Evolutionary conservation across 352 stramenopile species (phyloP), one percentile per base, ranked within the genome.

Genomic region (Phytophthora ohioensis): DNA sequence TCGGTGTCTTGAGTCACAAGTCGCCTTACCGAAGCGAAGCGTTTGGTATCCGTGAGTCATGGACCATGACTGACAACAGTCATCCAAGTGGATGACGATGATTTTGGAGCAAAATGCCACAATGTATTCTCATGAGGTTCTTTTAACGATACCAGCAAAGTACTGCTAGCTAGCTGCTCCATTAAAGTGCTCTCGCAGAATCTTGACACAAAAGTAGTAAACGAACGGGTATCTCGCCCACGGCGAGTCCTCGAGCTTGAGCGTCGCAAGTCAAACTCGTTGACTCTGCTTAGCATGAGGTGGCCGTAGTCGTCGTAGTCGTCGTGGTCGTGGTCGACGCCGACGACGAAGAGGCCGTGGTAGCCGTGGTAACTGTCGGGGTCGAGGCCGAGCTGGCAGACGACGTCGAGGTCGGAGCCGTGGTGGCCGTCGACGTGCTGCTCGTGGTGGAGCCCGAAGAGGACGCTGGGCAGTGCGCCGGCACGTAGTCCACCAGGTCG

Each of bases 401-500:
- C 48, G 62, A 64, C 4, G 67, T 74, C 13, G 34, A 60, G 15
- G 52, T 64, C 30, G 64, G 42, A 2, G 70, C 56, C 13, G 65
- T 69, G 7, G 70, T 77, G 8, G 58, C 15, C 3, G 61, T 73
- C 30, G 71, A 59, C 55, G 66, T 67, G 58, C 52, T 73, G 58
- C 57, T 69, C 49, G 67, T 69, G 15, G 52, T 69, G 12, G 67
- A 76, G 32, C 53, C 68, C 35, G 53, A 58, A 31, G 47, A 69
- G 13, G 71, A 73, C 15, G 60, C n/a, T 1, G 70, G 55, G 38
- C 72, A 79, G 34, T 67, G 31, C 10, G 32, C 60, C 5, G 54
- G 54, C 34, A 77, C 60, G 49, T 69, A 74, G 48, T 77, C 63
- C 15, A 77, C 47, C 36, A 80, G 58, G 34, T 80, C 68, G 21